phyloP scores from a whole-genome alignment of 2,329 filamentous ascomycete species.

The Pezicula neosporulosa region DNA sequence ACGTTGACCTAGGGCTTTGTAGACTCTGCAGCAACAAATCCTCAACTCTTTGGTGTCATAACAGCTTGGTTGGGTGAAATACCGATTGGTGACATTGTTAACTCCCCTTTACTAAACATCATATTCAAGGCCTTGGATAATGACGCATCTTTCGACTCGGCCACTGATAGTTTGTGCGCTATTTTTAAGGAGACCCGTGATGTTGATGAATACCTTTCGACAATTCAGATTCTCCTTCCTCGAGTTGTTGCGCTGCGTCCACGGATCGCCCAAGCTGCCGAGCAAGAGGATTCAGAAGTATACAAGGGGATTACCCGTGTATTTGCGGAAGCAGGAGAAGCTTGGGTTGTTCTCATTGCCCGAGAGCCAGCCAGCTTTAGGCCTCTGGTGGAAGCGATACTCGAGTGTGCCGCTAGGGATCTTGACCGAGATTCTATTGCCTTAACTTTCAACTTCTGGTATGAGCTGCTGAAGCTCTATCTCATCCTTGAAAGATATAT shows the following conservation, averaged over 20 bases:
- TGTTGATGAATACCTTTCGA: conserved; percentile 82
- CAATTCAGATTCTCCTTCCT: conserved; percentile 81
- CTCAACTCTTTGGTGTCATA: conserved; percentile 89
- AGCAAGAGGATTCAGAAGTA: conserved; percentile 78
- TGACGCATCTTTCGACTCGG: conserved; percentile 78
- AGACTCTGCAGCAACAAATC: conserved; percentile 79
- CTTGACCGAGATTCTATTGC: conserved; percentile 88
- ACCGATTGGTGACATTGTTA: conserved; percentile 76
- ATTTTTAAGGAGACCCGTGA: conserved; percentile 91
- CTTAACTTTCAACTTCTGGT: conserved; percentile 97
- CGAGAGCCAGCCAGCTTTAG: conserved; percentile 79
- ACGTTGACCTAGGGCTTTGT: conserved; percentile 11
- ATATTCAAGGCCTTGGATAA: conserved; percentile 74
- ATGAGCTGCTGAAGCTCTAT: conserved; percentile 95
- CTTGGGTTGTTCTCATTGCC: conserved; percentile 90
- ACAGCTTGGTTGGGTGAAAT: conserved; percentile 97
- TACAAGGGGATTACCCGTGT: conserved; percentile 88
- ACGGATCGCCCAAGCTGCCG: conserved; percentile 70
- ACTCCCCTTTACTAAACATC: conserved; percentile 78
- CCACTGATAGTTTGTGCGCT: conserved; percentile 87
- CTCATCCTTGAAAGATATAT: conserved; percentile 88
- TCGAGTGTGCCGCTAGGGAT: conserved; percentile 89
- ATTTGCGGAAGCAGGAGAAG: conserved; percentile 88
- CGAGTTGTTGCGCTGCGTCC: conserved; percentile 72
- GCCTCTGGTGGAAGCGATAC: conserved; percentile 79